Base-by-base conservation (phyloP, 148 eudicot species). In the Mesembryanthemum crystallinum region DNA sequence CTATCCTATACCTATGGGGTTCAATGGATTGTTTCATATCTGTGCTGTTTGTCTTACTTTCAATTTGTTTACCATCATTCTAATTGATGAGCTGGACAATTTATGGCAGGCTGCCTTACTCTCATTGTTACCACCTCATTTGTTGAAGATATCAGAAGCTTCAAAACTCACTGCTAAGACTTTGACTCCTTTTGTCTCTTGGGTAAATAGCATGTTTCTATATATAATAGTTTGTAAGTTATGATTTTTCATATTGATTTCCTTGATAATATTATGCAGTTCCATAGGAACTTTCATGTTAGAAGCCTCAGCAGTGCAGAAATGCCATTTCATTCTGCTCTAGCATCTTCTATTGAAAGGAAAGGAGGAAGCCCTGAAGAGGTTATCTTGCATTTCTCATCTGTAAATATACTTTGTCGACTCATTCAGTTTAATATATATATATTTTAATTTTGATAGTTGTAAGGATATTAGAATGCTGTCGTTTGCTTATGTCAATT, bases 341-440 rank as follows among this genome's bases (percentile, higher is more conserved):
- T 95, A 80, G 79, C 87, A 42, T 76, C 65, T 64, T 87, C 99
- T 80, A 88, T 95, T 64, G 99, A 85, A 83, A 83, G 58, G 39
- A 91, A 78, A 23, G 97, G 92, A 82, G 99, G 99, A 81, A 89
- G 94, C 75, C 83, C 90, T 69, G 99, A 95, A 85, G 92, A 85
- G 99, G 99, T 95, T 82, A 55, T n/a, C 74, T 76, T 66, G 23
- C 49, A 21, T 24, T 18, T 39, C 25, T 65, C 32, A 47, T 70
- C 24, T 63, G 18, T 55, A 23, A 60, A 25, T 25, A 71, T 13
- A 3, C 10, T 23, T 64, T 17, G 25, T 30, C 28, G 39, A 17
- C 52, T 33, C 39, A 33, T 67, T 60, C 57, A 49, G 30, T 27
- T 21, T 64, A n/a, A n/a, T n/a, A 59, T 23, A 13, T 39, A 27